Percentiles rank a stretch among this genome's conserved stretches.
Conservation (phyloP, 805 yeast genomes). For the Candida maesae region DNA sequence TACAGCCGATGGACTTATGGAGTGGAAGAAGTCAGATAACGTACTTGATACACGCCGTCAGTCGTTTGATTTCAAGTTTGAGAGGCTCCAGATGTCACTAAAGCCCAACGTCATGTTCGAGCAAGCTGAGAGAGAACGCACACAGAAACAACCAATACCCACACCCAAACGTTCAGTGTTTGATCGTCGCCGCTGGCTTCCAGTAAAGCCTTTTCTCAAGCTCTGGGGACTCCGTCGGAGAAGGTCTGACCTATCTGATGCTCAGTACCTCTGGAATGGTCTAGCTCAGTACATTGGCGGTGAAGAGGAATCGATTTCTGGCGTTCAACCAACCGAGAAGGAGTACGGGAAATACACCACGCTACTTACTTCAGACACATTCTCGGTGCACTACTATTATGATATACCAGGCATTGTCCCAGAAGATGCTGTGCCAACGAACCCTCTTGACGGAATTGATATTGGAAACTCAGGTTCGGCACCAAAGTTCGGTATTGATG, state of each 20-base stretch:
- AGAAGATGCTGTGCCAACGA: constrained; percentile 28
- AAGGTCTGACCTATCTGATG: constrained; percentile 1
- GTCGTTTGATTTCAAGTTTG: constrained; percentile 40
- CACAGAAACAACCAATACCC: background rate
- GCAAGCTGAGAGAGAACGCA: constrained; percentile 24
- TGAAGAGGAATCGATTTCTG: constrained; percentile 31
- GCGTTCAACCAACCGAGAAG: constrained; percentile 37
- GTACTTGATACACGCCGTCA: constrained; percentile 56
- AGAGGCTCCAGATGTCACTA: constrained; percentile 54
- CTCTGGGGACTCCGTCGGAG: constrained; percentile 6
- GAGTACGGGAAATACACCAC: constrained; percentile 84
- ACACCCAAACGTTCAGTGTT: background rate
- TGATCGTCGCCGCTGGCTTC: constrained; percentile 6
- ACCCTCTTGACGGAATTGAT: constrained; percentile 43
- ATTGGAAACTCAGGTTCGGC: constrained; percentile 55
- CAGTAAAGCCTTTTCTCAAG: constrained; percentile 5
- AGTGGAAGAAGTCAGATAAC: constrained; percentile 46
- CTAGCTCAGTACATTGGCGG: constrained; percentile 60
- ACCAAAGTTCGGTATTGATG: constrained; percentile 59
- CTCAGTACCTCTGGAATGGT: constrained; percentile 61
- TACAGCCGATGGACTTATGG: constrained; percentile 52
- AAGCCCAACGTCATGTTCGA: constrained; percentile 70
- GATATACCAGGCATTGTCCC: constrained; percentile 73
- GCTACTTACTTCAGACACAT: constrained; percentile 55
- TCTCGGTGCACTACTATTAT: constrained; percentile 56